Base-by-base conservation (phyloP, 179 eudicot genomes). In the Pouteria campechiana region DNA sequence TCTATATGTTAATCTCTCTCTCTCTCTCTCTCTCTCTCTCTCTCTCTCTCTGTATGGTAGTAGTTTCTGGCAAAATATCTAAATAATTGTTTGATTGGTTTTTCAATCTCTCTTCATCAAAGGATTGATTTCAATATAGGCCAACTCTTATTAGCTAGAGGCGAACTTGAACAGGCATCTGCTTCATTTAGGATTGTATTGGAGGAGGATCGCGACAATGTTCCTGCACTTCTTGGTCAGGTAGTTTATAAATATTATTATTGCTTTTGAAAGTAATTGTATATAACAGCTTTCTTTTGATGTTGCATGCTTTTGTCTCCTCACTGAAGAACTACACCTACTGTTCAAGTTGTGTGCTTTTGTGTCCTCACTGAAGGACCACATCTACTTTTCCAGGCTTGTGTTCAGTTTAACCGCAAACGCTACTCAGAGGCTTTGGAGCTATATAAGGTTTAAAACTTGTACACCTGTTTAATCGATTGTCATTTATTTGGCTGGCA, bases 201-300 rank as follows among this genome's bases (percentile, higher is more conserved):
- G 45, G 99, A 83, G 61, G 99, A 92, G 25, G 93, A 87, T 58
- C 79, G 66, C 23, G 88, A 86, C 47, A 83, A 92, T 66, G 79
- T 92, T 56, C 82, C 93, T 54, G 99, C 99, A 62, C 96, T 92
- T 56, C 96, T 92, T 56, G 99, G 99, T 48, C 96, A 92, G 96
- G 99, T 92, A 75, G 18, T 17, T 57, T 6, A n/a, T n/a, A n/a
- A n/a, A n/a, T n/a, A n/a, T n/a, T n/a, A n/a, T n/a, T n/a, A n/a
- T n/a, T 24, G 10, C 2, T 3, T 10, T 24, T 6, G 19, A n/a
- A n/a, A n/a, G n/a, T n/a, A n/a, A n/a, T n/a, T n/a, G n/a, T n/a
- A n/a, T n/a, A n/a, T n/a, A n/a, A n/a, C n/a, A n/a, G n/a, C n/a
- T n/a, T n/a, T n/a, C n/a, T n/a, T n/a, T n/a, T n/a, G n/a, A n/a